Evolutionary conservation across 768 basidiomycete genomes (phyloP).

Genomic region (Leccinellum rugosiceps): DNA sequence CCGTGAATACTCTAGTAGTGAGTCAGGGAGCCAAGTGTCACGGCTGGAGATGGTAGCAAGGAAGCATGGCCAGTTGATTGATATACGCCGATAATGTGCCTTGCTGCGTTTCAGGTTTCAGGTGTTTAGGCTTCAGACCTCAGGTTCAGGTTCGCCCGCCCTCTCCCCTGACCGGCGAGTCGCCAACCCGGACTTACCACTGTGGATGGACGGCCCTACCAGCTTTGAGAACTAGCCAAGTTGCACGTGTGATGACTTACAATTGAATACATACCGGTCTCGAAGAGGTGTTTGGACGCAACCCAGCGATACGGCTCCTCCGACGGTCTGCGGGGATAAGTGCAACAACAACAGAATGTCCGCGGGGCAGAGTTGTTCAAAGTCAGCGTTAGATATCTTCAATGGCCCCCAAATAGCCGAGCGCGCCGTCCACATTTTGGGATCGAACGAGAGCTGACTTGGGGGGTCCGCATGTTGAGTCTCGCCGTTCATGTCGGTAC

Average conservation of each 20-base stretch:
- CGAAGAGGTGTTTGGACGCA: neutral
- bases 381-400: neutral
- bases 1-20: neutral
- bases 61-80: neutral
- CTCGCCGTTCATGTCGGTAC: neutral
- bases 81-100: neutral
- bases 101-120: slow-evolving; percentile 2
- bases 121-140: neutral
- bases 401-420: slow-evolving; percentile 7
- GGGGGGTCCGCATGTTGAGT: neutral
- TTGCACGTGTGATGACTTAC: neutral
- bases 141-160: neutral
- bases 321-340: neutral
- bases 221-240: neutral
- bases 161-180: neutral
- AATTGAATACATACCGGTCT: neutral
- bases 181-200: neutral
- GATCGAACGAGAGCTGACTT: neutral
- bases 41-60: neutral
- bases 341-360: neutral
- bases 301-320: neutral
- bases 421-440: neutral
- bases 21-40: neutral
- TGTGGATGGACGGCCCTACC: neutral
- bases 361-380: neutral